Evolutionary conservation across 495 filamentous ascomycete species (phyloP), one percentile per base, ranked within the genome.

Genomic region (Podospora australis): DNA sequence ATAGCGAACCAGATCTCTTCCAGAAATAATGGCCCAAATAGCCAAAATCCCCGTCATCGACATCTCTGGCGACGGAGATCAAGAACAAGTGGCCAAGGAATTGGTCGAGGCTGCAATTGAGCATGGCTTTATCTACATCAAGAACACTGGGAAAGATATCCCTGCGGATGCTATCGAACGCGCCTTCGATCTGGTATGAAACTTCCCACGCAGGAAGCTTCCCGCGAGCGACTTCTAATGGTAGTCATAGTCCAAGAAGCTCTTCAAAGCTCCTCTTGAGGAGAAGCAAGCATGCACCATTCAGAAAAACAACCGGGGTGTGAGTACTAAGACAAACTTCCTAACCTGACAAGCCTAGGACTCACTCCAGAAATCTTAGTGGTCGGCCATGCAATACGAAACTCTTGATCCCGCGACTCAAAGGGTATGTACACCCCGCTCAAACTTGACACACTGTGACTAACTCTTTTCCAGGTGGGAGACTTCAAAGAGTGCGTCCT

Each of bases 81-180:
- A 78, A 55, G 54, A 70, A 2, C 47, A 78, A 54, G 78, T 82
- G 46, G 86, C 87, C 41, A 77, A 78, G 50, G 69, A 83, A 34
- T 76, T 96, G 26, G 80, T 96, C 23, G 77, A 87, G 48, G 92
- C 90, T 1, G 87, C 87, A 6, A 74, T 82, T 26, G 78, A 82
- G 21, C 82, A 87, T 64, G 91, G 91, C 39, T 97, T 97, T 60
- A 75, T 96, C 24, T 97, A 92, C 66, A 80, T 97, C 58, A 85
- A 81, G 49, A 72, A 78, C 48, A 77, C 77, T 13, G 78, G 79
- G 25, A 70, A 64, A 4, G 81, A 85, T 41, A 87, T 97, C n/a
- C 71, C 81, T 0, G 50, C 67, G 0, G 67, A 75, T 19, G 79
- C 83, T 39, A 79, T 97, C 21, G 73, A 87, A n/a, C 60, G 70